Evolutionary conservation across 768 basidiomycete species (phyloP).

Genomic region (Cyclocybe aegerita): DNA sequence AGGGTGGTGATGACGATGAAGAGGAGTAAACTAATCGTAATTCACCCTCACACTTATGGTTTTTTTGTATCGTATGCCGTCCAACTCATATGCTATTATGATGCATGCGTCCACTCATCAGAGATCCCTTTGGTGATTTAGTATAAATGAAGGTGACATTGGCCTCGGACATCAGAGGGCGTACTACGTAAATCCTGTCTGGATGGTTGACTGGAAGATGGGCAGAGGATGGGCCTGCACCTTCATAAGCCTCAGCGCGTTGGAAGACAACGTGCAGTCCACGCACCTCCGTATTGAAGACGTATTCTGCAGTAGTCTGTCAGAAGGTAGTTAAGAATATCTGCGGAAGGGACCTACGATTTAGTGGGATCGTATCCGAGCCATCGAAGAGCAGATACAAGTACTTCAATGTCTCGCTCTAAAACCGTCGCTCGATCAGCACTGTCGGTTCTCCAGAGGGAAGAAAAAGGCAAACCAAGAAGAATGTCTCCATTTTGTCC

Average conservation of each 20-base stretch:
- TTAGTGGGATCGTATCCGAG: constrained; percentile 65
- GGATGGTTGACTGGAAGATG: constrained; percentile 49
- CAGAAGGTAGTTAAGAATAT: background rate
- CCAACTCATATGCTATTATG: constrained; percentile 20
- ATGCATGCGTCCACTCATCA: constrained; percentile 9
- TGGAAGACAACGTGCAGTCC: background rate
- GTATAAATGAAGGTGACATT: background rate
- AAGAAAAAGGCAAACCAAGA: constrained; percentile 57
- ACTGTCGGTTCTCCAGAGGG: background rate
- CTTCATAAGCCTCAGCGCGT: background rate
- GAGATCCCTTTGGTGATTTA: background rate
- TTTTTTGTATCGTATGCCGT: constrained; percentile 23
- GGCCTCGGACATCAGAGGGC: too few species aligned
- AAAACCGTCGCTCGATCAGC: background rate
- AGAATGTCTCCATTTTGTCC: constrained; percentile 96
- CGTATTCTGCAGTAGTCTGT: constrained; percentile 52
- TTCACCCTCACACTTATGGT: constrained; percentile 6
- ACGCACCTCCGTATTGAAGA: constrained; percentile 89
- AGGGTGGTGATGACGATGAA: constrained; percentile 87
- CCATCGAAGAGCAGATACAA: constrained; percentile 86
- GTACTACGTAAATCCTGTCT: constrained; percentile 26
- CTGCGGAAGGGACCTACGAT: constrained; percentile 44
- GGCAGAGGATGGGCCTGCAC: constrained; percentile 50
- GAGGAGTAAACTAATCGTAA: constrained; percentile 55
- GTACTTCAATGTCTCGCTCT: constrained; percentile 93